phyloP scores from a whole-genome alignment of 2,329 filamentous ascomycete species.

The Boeremia exigua region DNA sequence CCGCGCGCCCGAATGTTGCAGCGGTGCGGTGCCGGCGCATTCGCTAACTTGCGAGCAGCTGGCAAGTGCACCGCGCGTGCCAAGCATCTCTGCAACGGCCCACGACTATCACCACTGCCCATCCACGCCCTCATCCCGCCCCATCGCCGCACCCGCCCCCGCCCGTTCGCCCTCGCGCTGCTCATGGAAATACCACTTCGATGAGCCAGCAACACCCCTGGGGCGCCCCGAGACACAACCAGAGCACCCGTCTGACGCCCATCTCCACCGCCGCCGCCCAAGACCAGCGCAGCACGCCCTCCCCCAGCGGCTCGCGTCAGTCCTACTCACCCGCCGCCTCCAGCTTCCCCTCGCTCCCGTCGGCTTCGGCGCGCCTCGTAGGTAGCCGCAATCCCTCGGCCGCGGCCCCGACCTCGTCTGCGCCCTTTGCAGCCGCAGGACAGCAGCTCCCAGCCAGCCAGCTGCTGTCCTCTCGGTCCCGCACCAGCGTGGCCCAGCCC shows the following conservation, averaged over 20 bases:
- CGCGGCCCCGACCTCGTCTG: conserved; percentile 60
- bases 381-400: conserved; percentile 61
- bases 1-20: no score
- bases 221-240: conserved; percentile 62
- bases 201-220: conserved; percentile 63
- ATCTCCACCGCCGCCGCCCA: conserved; percentile 58
- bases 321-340: conserved; percentile 60
- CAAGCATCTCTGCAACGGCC: conserved; percentile 12
- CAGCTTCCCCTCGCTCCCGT: conserved; percentile 60
- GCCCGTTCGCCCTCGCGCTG: conserved; percentile 41
- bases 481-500: conserved; percentile 61
- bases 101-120: conserved; percentile 28
- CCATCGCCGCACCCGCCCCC: conserved; percentile 25
- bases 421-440: conserved; percentile 63
- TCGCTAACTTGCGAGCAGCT: conserved; percentile 7
- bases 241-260: conserved; percentile 63
- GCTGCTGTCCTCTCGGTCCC: conserved; percentile 63
- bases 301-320: conserved; percentile 58
- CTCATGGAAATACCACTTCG: conserved; percentile 52
- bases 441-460: conserved; percentile 60
- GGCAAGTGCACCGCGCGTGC: conserved; percentile 12
- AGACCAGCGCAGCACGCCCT: conserved; percentile 53
- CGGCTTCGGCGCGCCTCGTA: conserved; percentile 56
- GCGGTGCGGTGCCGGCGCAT: background rate
- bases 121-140: conserved; percentile 22